Evolutionary conservation across 495 filamentous ascomycete genomes (phyloP).

Genomic region (Pyronema domesticum): DNA sequence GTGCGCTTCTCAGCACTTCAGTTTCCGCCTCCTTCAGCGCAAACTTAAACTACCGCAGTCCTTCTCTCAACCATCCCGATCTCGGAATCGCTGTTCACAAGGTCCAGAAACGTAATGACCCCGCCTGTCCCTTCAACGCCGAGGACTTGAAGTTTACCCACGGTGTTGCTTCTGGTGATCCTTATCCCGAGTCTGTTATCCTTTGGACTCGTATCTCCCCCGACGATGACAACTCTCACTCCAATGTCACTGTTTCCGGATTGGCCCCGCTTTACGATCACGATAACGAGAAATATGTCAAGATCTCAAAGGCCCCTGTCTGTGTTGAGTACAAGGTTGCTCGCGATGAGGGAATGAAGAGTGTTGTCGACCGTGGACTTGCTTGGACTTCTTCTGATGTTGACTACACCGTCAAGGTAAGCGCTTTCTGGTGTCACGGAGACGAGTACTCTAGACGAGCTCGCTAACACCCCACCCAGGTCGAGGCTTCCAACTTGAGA

Average conservation of each 20-base stretch:
- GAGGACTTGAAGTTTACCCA: constrained; percentile 45
- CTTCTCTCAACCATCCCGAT: constrained; percentile 39
- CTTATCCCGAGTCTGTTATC: constrained; percentile 44
- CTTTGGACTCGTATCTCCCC: constrained; percentile 53
- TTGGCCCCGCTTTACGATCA: constrained; percentile 39
- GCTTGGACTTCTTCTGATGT: constrained; percentile 48
- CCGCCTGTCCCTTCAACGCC: constrained; percentile 27
- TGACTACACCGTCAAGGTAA: constrained; percentile 50
- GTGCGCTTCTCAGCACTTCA: neutral
- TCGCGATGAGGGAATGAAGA: constrained; percentile 25
- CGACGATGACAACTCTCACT: constrained; percentile 30
- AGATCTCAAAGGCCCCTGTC: constrained; percentile 36
- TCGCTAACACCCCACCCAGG: constrained; percentile 21
- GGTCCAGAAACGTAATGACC: constrained; percentile 23
- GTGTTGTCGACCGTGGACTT: constrained; percentile 31
- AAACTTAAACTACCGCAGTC: constrained; percentile 43
- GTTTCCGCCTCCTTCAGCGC: neutral
- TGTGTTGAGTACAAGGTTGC: constrained; percentile 41
- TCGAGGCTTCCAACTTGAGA: constrained; percentile 40
- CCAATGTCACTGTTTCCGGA: constrained; percentile 35
- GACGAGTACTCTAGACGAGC: neutral
- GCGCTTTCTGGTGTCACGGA: neutral
- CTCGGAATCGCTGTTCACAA: constrained; percentile 37
- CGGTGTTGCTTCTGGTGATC: constrained; percentile 52
- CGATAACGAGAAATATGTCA: constrained; percentile 34